Percentiles rank a stretch among this genome's conserved stretches.
phyloP scores from a whole-genome alignment of 1,284 basidiomycete genomes.

The Heliocybe sulcata region DNA sequence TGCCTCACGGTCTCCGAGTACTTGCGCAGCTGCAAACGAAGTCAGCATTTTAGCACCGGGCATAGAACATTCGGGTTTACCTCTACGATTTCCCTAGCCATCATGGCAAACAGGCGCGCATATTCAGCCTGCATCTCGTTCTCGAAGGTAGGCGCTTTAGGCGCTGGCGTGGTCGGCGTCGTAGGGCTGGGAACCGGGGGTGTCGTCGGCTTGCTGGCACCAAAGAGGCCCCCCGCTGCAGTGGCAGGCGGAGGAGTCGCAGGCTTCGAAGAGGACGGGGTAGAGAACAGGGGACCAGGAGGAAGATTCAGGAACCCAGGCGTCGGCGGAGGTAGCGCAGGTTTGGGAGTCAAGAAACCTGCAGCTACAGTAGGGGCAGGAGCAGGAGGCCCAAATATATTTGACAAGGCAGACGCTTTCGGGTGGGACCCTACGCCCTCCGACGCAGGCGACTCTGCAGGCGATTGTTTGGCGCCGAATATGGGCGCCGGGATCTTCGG shows the following conservation, averaged over 20 bases:
- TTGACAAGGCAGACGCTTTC: conserved; percentile 19
- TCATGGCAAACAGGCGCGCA: conserved; percentile 28
- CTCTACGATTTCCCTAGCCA: conserved; percentile 43
- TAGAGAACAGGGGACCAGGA: conserved; percentile 3
- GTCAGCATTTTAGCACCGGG: conserved; percentile 4
- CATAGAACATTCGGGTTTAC: conserved; percentile 27
- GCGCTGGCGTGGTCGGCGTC: background rate
- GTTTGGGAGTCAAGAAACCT: background rate
- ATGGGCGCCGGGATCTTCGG: conserved; percentile 11
- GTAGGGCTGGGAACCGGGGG: background rate
- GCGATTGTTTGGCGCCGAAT: conserved; percentile 20
- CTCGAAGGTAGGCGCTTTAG: conserved; percentile 20
- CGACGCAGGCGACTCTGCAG: conserved; percentile 23
- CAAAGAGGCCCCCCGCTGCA: background rate
- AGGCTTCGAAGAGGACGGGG: conserved; percentile 5
- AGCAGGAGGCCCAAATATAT: conserved; percentile 14
- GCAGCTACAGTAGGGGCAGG: conserved; percentile 10
- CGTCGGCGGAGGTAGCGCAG: background rate
- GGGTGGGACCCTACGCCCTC: conserved; percentile 21
- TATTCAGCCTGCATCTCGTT: conserved; percentile 63
- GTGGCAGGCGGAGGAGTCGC: too few species aligned
- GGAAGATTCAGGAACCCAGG: conserved; percentile 4
- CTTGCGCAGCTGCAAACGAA: conserved; percentile 29
- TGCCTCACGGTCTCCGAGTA: conserved; percentile 11
- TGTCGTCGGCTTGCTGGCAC: background rate